A percentile compares a stretch with the other conserved stretches of the same genome.
phyloP scores from a whole-genome alignment of 2,329 filamentous ascomycete species.

The Microsporum canis region DNA sequence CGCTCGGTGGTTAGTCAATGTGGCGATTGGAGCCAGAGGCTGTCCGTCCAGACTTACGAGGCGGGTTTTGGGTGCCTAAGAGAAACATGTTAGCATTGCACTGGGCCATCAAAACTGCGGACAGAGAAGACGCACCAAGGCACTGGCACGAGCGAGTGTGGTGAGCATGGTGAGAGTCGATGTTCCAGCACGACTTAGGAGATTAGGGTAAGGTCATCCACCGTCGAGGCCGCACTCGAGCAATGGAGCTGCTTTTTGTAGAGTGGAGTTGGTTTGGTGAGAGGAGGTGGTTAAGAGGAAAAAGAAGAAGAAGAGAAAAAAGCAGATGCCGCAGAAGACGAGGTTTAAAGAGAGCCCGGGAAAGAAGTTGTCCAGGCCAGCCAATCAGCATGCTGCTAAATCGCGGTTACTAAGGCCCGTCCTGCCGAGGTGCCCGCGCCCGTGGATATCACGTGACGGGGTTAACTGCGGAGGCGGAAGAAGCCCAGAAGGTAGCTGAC shows the following conservation, averaged over 20 bases:
- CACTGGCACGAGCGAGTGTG: slow-evolving; percentile 37
- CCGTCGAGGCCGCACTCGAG: slow-evolving; percentile 24
- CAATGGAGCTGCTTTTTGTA: slow-evolving; percentile 20
- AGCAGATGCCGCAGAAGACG: slow-evolving; percentile 9
- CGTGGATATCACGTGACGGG: not conserved
- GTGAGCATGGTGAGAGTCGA: slow-evolving; percentile 35
- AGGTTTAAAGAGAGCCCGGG: slow-evolving; percentile 1
- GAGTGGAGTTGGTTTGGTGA: slow-evolving; percentile 24
- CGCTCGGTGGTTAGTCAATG: slow-evolving; percentile 26
- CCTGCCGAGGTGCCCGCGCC: not conserved
- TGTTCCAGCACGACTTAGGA: slow-evolving; percentile 25
- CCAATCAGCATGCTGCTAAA: not conserved
- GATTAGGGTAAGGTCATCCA: slow-evolving; percentile 23
- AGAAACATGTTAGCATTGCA: slow-evolving; percentile 17
- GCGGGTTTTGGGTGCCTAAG: slow-evolving; percentile 36
- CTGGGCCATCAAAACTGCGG: not conserved
- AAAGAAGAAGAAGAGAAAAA: slow-evolving; percentile 10
- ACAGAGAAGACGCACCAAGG: slow-evolving; percentile 32
- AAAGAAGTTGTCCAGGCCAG: not conserved
- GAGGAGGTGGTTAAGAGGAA: slow-evolving; percentile 21
- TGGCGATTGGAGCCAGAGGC: not conserved
- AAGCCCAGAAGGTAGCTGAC: not conserved
- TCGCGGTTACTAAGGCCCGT: not conserved
- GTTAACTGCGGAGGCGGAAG: not conserved
- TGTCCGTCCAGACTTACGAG: slow-evolving; percentile 28